These are phyloP conservation scores for Colletotrichum truncatum DNA, from an alignment of 2,329 filamentous ascomycete species.

Conservation along the genomic window DNA sequence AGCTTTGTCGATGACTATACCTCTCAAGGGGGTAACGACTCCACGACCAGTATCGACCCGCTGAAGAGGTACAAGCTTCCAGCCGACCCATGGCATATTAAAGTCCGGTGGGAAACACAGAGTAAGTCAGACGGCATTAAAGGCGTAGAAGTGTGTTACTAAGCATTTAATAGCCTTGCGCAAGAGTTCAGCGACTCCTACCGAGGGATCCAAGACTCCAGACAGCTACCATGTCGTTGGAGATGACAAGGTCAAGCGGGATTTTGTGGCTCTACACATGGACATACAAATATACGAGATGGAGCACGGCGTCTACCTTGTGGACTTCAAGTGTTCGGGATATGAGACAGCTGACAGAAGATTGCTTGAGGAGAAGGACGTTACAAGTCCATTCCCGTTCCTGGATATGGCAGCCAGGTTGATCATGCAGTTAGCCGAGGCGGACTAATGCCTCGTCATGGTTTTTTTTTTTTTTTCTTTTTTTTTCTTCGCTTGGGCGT, in stretches of 20 bases:
- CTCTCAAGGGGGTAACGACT: conserved; percentile 45
- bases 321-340: conserved; percentile 98
- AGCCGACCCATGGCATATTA: conserved; percentile 94
- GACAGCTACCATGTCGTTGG: conserved; percentile 50
- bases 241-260: conserved; percentile 54
- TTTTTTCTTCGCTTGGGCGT: not conserved
- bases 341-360: conserved; percentile 85
- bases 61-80: conserved; percentile 81
- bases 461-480: not conserved
- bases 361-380: conserved; percentile 88
- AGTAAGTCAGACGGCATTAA: conserved; percentile 65
- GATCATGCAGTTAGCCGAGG: conserved; percentile 91
- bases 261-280: conserved; percentile 90
- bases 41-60: conserved; percentile 57
- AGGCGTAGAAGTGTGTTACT: conserved; percentile 43
- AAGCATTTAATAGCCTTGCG: conserved; percentile 47
- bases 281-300: conserved; percentile 97
- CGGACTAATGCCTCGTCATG: conserved; percentile 58
- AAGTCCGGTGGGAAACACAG: conserved; percentile 86
- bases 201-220: conserved; percentile 34
- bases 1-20: conserved; percentile 52
- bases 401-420: conserved; percentile 91
- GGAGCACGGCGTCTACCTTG: conserved; percentile 90
- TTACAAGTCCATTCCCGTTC: conserved; percentile 95
- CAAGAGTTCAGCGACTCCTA: conserved; percentile 39